Evolutionary conservation across 2,329 filamentous ascomycete species (phyloP).

Genomic region (Pezicula rhizophila): DNA sequence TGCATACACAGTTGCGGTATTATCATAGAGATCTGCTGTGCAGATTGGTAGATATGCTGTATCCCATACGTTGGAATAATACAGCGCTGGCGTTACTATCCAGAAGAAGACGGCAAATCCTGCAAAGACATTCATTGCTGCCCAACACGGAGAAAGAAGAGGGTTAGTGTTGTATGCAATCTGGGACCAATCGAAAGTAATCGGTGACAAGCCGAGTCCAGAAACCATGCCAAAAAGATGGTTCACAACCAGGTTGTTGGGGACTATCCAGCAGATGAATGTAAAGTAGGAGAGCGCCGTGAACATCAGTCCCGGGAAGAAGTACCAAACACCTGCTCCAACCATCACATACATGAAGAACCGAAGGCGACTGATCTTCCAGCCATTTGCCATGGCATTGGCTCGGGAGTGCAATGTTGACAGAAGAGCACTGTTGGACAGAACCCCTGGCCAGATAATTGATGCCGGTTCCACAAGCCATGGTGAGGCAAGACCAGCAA

Average conservation of each 20-base stretch:
- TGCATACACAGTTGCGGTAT: constrained; percentile 42
- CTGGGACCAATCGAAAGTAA: constrained; percentile 73
- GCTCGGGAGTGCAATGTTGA: constrained; percentile 52
- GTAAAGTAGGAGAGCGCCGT: constrained; percentile 44
- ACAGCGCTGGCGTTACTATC: background rate
- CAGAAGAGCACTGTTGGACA: constrained; percentile 14
- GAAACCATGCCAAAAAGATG: constrained; percentile 65
- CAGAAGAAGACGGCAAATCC: constrained; percentile 4
- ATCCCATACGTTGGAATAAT: constrained; percentile 2
- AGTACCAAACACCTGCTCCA: constrained; percentile 51
- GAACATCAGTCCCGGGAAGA: constrained; percentile 56
- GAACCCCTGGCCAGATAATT: constrained; percentile 15
- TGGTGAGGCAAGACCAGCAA: constrained; percentile 1
- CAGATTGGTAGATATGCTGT: constrained; percentile 50
- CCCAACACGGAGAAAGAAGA: constrained; percentile 64
- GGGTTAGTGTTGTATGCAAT: constrained; percentile 40
- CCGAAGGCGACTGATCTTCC: constrained; percentile 27
- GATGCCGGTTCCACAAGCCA: constrained; percentile 4
- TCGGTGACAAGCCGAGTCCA: constrained; percentile 59
- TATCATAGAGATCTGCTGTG: constrained; percentile 67
- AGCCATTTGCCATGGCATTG: constrained; percentile 52
- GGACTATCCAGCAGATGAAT: constrained; percentile 3
- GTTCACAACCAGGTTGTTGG: constrained; percentile 53
- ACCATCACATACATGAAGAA: constrained; percentile 4
- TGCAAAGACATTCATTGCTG: constrained; percentile 67